Conservation (phyloP, 2,329 filamentous ascomycete species). For the Diaporthe vaccinii region DNA sequence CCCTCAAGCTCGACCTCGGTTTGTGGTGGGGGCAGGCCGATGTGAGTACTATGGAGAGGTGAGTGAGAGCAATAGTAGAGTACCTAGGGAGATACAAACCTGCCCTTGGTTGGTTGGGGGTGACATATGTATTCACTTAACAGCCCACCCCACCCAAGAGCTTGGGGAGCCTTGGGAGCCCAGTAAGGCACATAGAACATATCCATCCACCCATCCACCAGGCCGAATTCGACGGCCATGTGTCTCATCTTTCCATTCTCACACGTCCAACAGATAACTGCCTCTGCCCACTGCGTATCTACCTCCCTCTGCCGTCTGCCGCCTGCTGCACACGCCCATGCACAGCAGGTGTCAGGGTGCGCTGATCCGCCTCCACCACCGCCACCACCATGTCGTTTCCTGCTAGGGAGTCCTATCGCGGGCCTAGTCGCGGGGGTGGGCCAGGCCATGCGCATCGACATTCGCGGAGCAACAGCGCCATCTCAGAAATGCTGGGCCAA, state of each 20-base stretch:
- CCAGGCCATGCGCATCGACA: conserved; percentile 23
- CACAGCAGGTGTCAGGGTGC: background rate
- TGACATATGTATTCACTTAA: background rate
- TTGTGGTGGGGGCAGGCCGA: background rate
- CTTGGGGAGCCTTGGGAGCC: background rate
- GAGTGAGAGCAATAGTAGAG: background rate
- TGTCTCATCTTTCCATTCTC: conserved; percentile 12
- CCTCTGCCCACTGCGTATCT: too few relatives aligned
- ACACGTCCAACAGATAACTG: background rate
- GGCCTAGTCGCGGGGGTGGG: conserved; percentile 25
- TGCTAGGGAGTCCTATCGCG: conserved; percentile 6
- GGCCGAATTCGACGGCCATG: background rate
- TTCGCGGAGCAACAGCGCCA: conserved; percentile 19
- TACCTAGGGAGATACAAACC: background rate
- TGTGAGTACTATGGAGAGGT: background rate
- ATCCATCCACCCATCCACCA: background rate
- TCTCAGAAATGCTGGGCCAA: conserved; percentile 29
- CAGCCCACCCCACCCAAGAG: background rate
- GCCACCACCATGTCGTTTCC: conserved; percentile 8
- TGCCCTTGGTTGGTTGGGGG: accelerated
- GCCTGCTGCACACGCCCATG: background rate
- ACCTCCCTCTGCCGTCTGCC: background rate
- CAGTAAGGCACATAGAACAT: background rate
- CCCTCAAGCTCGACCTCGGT: background rate
- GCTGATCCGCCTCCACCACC: background rate